Conservation (phyloP, 768 basidiomycete genomes). For the Auriscalpium microsporum region DNA sequence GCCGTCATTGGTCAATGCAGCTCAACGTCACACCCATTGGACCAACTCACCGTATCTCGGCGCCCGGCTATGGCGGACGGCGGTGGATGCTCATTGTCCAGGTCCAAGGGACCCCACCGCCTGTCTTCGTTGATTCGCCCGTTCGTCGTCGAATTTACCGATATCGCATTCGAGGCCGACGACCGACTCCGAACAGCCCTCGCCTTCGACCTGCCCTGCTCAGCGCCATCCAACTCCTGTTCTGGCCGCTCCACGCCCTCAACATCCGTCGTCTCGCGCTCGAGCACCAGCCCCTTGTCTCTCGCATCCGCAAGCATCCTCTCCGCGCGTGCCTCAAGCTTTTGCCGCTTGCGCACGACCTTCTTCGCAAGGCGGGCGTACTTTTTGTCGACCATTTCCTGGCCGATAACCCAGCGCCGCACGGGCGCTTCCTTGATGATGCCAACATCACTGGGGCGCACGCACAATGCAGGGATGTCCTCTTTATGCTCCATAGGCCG, state of each 20-base stretch:
- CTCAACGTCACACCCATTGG: background rate
- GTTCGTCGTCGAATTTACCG: background rate
- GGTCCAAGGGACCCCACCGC: conserved; percentile 48
- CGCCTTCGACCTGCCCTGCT: background rate
- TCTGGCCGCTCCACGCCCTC: background rate
- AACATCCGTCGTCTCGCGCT: background rate
- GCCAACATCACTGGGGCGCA: conserved; percentile 52
- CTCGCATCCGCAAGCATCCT: conserved; percentile 37
- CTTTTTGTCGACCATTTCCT: conserved; percentile 52
- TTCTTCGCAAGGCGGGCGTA: conserved; percentile 34
- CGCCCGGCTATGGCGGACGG: conserved; percentile 64
- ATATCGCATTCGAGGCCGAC: background rate
- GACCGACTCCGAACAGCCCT: background rate
- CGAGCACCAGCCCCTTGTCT: conserved; percentile 34
- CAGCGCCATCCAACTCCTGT: background rate
- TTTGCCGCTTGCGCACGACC: conserved; percentile 35
- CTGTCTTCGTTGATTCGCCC: conserved; percentile 29
- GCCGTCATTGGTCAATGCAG: background rate
- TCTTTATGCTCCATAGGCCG: conserved; percentile 56
- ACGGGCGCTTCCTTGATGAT: conserved; percentile 68
- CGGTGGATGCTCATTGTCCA: conserved; percentile 62
- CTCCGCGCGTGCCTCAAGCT: conserved; percentile 37
- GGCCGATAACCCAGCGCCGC: conserved; percentile 55
- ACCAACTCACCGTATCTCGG: conserved; percentile 48
- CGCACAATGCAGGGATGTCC: conserved; percentile 43